Evolutionary conservation across 2,329 filamentous ascomycete genomes (phyloP).

Genomic region (Domatiomyces catenatus): DNA sequence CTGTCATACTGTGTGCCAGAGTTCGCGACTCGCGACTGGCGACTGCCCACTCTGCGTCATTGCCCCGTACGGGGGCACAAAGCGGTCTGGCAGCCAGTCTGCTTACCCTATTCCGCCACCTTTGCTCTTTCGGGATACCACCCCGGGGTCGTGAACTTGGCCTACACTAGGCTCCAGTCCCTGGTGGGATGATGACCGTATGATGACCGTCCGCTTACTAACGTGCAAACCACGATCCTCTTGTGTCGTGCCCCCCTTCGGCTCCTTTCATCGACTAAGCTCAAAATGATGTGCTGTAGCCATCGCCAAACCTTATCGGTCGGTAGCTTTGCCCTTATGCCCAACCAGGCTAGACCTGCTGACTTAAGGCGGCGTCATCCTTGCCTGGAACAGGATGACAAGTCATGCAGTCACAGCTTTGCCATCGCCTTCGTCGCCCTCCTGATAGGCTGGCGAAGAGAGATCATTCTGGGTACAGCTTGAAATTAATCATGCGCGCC

Average conservation of each 20-base stretch:
- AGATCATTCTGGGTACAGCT: neutral
- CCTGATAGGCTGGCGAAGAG: neutral
- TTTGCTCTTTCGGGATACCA: neutral
- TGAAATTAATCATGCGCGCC: neutral
- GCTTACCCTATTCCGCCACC: neutral
- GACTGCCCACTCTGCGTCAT: neutral
- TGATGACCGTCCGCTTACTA: neutral
- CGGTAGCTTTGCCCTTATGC: neutral
- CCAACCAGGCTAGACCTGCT: neutral
- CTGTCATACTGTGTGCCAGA: too few relatives aligned
- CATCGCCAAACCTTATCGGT: neutral
- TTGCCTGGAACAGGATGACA: neutral
- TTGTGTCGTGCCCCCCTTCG: neutral
- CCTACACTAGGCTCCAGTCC: neutral
- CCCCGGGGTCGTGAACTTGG: neutral
- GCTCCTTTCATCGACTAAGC: neutral
- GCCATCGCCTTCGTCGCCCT: neutral
- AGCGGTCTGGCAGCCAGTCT: neutral
- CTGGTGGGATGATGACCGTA: neutral
- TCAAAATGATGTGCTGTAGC: neutral
- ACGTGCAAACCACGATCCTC: neutral
- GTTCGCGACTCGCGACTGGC: neutral
- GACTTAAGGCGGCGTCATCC: neutral
- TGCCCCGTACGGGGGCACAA: neutral
- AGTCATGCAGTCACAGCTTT: neutral